These are phyloP conservation scores for Xylaria digitata DNA, from an alignment of 2,329 filamentous ascomycete genomes.

Conservation along the genomic window DNA sequence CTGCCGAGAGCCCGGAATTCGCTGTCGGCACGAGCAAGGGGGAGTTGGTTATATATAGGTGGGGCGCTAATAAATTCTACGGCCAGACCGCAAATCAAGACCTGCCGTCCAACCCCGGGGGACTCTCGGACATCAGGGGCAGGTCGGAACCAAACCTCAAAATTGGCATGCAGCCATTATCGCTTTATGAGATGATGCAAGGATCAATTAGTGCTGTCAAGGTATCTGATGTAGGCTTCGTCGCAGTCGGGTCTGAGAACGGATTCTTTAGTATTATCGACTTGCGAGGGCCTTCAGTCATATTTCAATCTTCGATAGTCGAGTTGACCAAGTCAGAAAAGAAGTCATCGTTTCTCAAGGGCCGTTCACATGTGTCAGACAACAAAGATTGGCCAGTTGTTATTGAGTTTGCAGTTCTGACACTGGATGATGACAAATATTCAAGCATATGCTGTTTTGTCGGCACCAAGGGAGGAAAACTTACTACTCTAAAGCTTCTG, in stretches of 20 bases:
- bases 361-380: slow-evolving; percentile 60
- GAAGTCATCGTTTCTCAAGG: slow-evolving; percentile 75
- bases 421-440: slow-evolving; percentile 91
- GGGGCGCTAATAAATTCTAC: slow-evolving; percentile 81
- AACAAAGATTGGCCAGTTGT: slow-evolving; percentile 79
- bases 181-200: slow-evolving; percentile 84
- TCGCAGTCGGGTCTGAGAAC: slow-evolving; percentile 85
- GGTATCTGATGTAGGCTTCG: slow-evolving; percentile 92
- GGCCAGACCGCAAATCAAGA: slow-evolving; percentile 70
- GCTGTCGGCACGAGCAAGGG: slow-evolving; percentile 83
- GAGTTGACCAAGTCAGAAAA: slow-evolving; percentile 84
- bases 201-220: slow-evolving; percentile 83
- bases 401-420: slow-evolving; percentile 94
- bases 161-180: slow-evolving; percentile 82
- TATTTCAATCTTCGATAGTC: slow-evolving; percentile 77
- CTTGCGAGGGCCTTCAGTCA: slow-evolving; percentile 85
- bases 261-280: slow-evolving; percentile 87
- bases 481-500: slow-evolving; percentile 90
- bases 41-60: slow-evolving; percentile 88
- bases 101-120: slow-evolving; percentile 70
- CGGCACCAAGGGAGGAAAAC: slow-evolving; percentile 84
- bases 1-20: slow-evolving; percentile 83
- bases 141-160: slow-evolving; percentile 78
- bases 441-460: slow-evolving; percentile 94
- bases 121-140: slow-evolving; percentile 77